These are phyloP conservation scores for Candida patagonica DNA, from an alignment of 805 yeast genomes.

Conservation along the genomic window DNA sequence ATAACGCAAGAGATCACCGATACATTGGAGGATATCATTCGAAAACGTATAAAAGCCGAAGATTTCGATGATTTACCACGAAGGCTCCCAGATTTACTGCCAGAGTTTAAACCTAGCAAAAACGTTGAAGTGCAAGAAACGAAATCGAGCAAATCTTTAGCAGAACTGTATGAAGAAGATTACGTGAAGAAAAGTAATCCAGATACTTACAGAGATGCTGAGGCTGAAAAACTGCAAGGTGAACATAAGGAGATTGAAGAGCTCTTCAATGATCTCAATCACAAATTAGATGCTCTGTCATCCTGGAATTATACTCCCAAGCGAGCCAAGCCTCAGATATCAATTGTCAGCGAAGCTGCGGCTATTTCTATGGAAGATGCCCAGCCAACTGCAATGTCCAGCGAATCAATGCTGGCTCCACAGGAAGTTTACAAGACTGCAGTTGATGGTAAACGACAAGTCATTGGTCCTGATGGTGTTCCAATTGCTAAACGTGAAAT, in stretches of 20 bases:
- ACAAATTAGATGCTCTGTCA: conserved; percentile 76
- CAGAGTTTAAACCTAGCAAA: conserved; percentile 39
- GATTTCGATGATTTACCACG: conserved; percentile 81
- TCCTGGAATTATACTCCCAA: conserved; percentile 95
- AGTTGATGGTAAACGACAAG: conserved; percentile 39
- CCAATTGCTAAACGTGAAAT: conserved; percentile 76
- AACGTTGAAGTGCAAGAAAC: conserved; percentile 64
- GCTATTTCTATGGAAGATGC: conserved; percentile 92
- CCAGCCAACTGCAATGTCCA: conserved; percentile 76
- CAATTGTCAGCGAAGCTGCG: conserved; percentile 74
- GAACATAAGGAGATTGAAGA: conserved; percentile 73
- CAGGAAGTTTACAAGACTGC: conserved; percentile 70
- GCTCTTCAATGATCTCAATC: conserved; percentile 51
- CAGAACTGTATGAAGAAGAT: conserved; percentile 87
- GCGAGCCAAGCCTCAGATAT: conserved; percentile 71
- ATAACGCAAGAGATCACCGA: conserved; percentile 85
- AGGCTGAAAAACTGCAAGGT: conserved; percentile 53
- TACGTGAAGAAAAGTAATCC: conserved; percentile 34
- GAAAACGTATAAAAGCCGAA: conserved; percentile 62
- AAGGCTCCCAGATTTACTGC: conserved; percentile 56
- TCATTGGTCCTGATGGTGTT: conserved; percentile 60
- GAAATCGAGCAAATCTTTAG: conserved; percentile 79
- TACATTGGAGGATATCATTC: conserved; percentile 77
- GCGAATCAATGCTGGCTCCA: conserved; percentile 77
- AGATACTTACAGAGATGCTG: conserved; percentile 36